A percentile compares a stretch with the other conserved stretches of the same genome.
Evolutionary conservation across 2,329 filamentous ascomycete genomes (phyloP).

Genomic region (Penicillium sp.): DNA sequence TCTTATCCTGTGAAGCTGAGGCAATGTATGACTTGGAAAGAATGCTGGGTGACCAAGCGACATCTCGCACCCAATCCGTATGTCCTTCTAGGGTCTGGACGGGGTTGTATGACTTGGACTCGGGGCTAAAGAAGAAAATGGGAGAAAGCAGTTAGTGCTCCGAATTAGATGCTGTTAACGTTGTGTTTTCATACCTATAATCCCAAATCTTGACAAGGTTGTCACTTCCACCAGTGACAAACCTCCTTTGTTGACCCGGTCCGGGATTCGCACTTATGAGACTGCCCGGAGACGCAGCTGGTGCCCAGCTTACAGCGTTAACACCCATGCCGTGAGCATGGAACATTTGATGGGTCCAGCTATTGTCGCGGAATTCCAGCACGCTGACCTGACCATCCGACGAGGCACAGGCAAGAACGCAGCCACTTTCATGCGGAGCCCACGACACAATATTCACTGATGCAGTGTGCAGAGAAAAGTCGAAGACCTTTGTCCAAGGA

Average conservation of each 20-base stretch:
- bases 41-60: conserved; percentile 93
- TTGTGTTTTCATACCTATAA: conserved; percentile 54
- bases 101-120: conserved; percentile 51
- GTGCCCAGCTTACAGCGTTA: conserved; percentile 95
- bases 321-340: conserved; percentile 89
- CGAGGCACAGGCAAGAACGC: conserved; percentile 88
- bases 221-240: conserved; percentile 93
- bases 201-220: conserved; percentile 93
- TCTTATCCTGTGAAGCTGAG: conserved; percentile 92
- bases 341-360: conserved; percentile 85
- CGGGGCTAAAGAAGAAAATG: conserved; percentile 33
- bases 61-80: conserved; percentile 94
- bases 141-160: neutral
- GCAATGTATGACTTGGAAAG: conserved; percentile 96
- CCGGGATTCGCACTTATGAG: conserved; percentile 69
- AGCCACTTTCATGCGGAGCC: conserved; percentile 95
- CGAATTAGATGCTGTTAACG: neutral
- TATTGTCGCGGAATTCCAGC: conserved; percentile 94
- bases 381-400: conserved; percentile 92
- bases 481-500: conserved; percentile 82
- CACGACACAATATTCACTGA: conserved; percentile 95
- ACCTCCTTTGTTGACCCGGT: conserved; percentile 66
- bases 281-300: conserved; percentile 76
- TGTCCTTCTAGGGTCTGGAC: conserved; percentile 68
- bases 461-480: conserved; percentile 89